These are phyloP conservation scores for Lactuca saligna DNA, from an alignment of 129 eudicot species.

Conservation along the genomic window DNA sequence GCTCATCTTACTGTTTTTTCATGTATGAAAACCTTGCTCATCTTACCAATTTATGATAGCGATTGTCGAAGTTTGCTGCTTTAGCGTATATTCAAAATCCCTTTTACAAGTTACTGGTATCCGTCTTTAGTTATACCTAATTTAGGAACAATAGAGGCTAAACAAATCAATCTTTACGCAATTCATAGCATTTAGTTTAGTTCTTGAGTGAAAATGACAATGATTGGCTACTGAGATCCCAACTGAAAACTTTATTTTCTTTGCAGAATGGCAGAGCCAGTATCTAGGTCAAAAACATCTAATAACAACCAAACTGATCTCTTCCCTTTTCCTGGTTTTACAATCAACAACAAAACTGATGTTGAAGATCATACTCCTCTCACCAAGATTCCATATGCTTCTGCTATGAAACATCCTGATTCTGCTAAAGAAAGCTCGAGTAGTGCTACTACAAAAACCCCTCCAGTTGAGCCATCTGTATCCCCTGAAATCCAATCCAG, in stretches of 20 bases:
- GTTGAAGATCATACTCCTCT: conserved; percentile 56
- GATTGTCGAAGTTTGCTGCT: conserved; percentile 13
- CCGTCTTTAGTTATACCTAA: conserved; percentile 5
- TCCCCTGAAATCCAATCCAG: conserved; percentile 88
- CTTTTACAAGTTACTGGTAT: background rate
- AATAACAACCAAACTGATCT: conserved; percentile 31
- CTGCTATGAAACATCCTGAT: conserved; percentile 31
- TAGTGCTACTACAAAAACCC: conserved; percentile 45
- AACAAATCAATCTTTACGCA: background rate
- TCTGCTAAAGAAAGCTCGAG: conserved; percentile 25
- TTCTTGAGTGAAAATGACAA: conserved; percentile 10
- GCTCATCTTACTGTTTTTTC: background rate
- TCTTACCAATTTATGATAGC: background rate
- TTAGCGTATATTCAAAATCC: background rate
- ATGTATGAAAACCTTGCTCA: background rate
- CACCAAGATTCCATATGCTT: conserved; percentile 39
- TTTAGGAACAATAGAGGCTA: background rate
- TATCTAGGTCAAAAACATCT: conserved; percentile 30
- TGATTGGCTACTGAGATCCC: background rate
- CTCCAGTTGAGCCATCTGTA: conserved; percentile 74
- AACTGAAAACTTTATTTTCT: background rate
- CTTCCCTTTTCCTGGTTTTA: conserved; percentile 30
- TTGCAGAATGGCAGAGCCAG: conserved; percentile 29
- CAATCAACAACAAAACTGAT: conserved; percentile 19
- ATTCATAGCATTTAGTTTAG: conserved; percentile 12